Base-by-base conservation (phyloP, 768 basidiomycete genomes). In the Hericium alpestre region DNA sequence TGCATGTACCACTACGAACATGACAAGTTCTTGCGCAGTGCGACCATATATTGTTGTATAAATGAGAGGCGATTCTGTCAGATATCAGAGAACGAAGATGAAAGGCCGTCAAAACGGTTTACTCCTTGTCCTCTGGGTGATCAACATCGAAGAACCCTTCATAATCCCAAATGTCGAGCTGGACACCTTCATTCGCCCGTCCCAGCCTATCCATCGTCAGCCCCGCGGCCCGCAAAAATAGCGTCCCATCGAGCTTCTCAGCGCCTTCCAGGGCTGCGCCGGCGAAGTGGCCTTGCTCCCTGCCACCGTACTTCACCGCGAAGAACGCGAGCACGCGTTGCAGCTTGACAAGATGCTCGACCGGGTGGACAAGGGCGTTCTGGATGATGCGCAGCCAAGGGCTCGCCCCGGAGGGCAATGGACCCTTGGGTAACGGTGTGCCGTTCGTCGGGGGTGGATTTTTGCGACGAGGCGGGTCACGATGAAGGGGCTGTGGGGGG, bases 371-470 rank as follows among this genome's bases (percentile, higher is more conserved):
- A 39, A 84, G 65, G 1, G 79, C 70, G 7, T 73, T 74, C 51
- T 81, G 72, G 37, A 86, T 65, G 56, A 87, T 67, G 16, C 78
- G 70, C 12, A 79, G 71, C 87, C 84, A 87, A 2, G 79, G 73
- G 59, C 56, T 51, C 8, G 54, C 59, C 16, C 54, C 56, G 3
- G 54, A 43, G 13, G n/a, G 38, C 37, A 62, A 56, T 0, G 61
- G 53, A 18, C 60, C 56, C 11, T 39, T 49, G 3, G 55, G 13
- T 7, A 9, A 12, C 13, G 22, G 15, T 18, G 27, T 54, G 11
- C 23, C 20, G 12, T 20, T 41, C 27, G 49, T 52, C 4, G 60
- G n/a, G 67, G 67, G 11, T 60, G 57, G 8, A 65, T 63, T 6
- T 65, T 67, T 16, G 64, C 61, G 46, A 61, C 71, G 43, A 64